Conservation (phyloP, 2,329 filamentous ascomycete species). For the Alternaria novae-zelandiae region DNA sequence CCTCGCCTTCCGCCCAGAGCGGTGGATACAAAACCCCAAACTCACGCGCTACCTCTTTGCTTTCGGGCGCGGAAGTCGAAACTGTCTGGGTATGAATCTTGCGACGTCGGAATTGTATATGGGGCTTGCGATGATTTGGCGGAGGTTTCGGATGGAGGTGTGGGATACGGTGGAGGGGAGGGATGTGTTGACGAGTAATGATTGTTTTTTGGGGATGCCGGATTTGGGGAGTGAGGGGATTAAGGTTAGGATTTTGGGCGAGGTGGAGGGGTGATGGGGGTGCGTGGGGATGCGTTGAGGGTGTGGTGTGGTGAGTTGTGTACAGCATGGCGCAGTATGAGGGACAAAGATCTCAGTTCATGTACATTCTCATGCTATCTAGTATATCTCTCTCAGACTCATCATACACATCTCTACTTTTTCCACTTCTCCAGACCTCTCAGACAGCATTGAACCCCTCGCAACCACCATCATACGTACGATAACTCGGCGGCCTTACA, state of each 20-base stretch:
- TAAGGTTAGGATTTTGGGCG: conserved; percentile 6
- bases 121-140: conserved; percentile 11
- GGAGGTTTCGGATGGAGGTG: conserved; percentile 10
- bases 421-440: too few species aligned
- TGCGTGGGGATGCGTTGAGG: neutral
- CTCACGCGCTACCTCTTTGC: conserved; percentile 9
- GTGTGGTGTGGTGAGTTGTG: too few species aligned
- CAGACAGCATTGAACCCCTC: neutral
- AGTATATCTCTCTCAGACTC: too few species aligned
- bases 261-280: neutral
- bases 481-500: neutral
- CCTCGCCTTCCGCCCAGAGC: conserved; percentile 29
- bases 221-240: conserved; percentile 16
- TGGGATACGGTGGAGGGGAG: conserved; percentile 16
- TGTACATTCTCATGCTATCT: too few species aligned
- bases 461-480: neutral
- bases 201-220: conserved; percentile 19
- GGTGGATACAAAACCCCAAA: conserved; percentile 33
- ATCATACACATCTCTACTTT: too few species aligned
- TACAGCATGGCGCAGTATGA: too few species aligned
- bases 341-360: too few species aligned
- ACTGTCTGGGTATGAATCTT: conserved; percentile 22
- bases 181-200: conserved; percentile 19
- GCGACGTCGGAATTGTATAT: conserved; percentile 17
- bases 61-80: conserved; percentile 15